phyloP scores from a whole-genome alignment of 106 monocot genomes.

The Dactylorhiza incarnata region DNA sequence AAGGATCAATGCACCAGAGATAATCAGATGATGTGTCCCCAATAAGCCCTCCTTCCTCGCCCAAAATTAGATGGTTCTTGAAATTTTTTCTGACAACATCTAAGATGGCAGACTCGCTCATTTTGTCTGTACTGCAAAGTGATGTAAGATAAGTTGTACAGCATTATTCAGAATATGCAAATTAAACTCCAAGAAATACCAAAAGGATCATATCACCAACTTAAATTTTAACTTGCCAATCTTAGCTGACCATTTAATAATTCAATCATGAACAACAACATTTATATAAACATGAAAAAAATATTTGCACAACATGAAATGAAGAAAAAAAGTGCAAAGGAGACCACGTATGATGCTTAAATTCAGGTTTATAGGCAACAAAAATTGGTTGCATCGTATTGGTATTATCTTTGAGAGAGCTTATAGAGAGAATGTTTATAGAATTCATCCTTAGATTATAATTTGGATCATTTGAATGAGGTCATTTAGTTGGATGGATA shows the following conservation, averaged over 20 bases:
- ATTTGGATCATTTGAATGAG: too few relatives aligned
- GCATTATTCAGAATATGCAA: neutral
- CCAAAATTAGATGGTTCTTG: conserved; percentile 89
- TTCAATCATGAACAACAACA: neutral
- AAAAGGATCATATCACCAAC: neutral
- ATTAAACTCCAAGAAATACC: neutral
- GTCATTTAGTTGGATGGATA: too few relatives aligned
- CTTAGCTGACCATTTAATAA: neutral
- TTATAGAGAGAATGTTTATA: too few relatives aligned
- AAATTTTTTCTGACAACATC: conserved; percentile 81
- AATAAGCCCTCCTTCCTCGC: conserved; percentile 96
- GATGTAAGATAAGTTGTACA: neutral
- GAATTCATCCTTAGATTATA: too few relatives aligned
- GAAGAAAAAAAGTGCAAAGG: neutral
- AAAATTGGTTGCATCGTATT: too few relatives aligned
- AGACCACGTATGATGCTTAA: too few relatives aligned
- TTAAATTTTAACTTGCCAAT: neutral
- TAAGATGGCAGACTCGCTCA: conserved; percentile 77
- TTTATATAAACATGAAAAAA: neutral
- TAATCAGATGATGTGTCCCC: conserved; percentile 81
- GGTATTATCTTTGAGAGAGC: too few relatives aligned
- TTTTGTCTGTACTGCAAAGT: conserved; percentile 85
- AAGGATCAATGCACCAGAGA: conserved; percentile 99
- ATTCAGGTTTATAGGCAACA: too few relatives aligned
- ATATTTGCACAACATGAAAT: neutral